Conservation (phyloP, 2,329 filamentous ascomycete genomes). For the Penicillium sp. region DNA sequence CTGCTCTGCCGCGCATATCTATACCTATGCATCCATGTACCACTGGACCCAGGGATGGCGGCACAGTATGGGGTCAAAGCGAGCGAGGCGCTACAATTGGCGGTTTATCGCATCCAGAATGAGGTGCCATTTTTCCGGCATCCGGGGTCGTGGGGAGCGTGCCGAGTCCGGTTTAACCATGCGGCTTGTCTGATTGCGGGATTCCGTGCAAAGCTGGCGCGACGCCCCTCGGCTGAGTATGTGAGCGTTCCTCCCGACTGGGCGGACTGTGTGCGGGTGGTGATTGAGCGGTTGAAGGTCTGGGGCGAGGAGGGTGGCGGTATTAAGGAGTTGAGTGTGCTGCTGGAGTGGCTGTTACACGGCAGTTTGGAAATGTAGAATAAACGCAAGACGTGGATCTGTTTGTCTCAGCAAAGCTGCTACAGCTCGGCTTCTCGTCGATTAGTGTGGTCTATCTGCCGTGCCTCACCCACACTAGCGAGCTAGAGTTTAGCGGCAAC, state of each 20-base stretch:
- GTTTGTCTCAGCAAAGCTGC: neutral
- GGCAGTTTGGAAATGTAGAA: slow-evolving; percentile 16
- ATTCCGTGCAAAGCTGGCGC: slow-evolving; percentile 24
- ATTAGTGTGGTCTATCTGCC: neutral
- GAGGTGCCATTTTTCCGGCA: slow-evolving; percentile 31
- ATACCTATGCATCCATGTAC: slow-evolving; percentile 27
- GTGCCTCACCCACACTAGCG: too few relatives aligned
- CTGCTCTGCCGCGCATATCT: slow-evolving; percentile 29
- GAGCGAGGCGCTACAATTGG: slow-evolving; percentile 24
- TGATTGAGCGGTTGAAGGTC: slow-evolving; percentile 26
- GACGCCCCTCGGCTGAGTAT: slow-evolving; percentile 22
- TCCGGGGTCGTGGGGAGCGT: slow-evolving; percentile 30
- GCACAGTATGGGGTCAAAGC: slow-evolving; percentile 24
- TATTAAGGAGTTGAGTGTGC: slow-evolving; percentile 25
- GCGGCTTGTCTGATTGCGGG: slow-evolving; percentile 28
- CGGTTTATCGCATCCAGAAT: slow-evolving; percentile 30
- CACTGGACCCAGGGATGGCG: slow-evolving; percentile 20
- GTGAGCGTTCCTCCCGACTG: slow-evolving; percentile 25
- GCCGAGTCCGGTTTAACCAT: slow-evolving; percentile 31
- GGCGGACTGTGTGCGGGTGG: slow-evolving; percentile 25
- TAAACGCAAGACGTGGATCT: neutral
- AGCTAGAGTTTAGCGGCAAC: neutral
- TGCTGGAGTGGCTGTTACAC: slow-evolving; percentile 29
- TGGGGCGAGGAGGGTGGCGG: slow-evolving; percentile 29
- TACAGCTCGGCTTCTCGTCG: neutral